Conservation (phyloP, 2,329 filamentous ascomycete species). For the Epichloe gansuensis region DNA sequence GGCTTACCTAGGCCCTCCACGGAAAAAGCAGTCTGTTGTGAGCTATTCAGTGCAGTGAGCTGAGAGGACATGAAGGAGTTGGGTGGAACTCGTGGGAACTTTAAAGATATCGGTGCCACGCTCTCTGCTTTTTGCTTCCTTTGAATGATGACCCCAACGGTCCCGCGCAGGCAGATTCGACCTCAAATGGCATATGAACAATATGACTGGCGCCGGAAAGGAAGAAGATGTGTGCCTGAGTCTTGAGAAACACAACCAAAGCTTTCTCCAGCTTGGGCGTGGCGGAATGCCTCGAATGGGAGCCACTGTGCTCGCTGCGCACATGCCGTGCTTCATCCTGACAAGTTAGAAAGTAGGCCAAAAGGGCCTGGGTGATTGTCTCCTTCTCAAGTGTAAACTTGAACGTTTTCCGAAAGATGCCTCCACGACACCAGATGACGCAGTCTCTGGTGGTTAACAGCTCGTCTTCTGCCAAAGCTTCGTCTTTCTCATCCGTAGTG, state of each 20-base stretch:
- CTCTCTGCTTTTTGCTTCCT: slow-evolving; percentile 51
- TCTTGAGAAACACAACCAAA: slow-evolving; percentile 81
- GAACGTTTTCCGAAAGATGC: slow-evolving; percentile 74
- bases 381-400: slow-evolving; percentile 81
- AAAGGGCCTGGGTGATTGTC: slow-evolving; percentile 69
- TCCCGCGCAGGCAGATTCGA: slow-evolving; percentile 74
- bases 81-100: slow-evolving; percentile 53
- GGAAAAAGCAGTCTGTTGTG: slow-evolving; percentile 41
- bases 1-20: slow-evolving; percentile 44
- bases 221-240: slow-evolving; percentile 88
- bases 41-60: slow-evolving; percentile 38
- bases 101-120: slow-evolving; percentile 39
- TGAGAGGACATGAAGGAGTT: slow-evolving; percentile 75
- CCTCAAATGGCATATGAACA: slow-evolving; percentile 87
- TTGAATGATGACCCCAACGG: slow-evolving; percentile 79
- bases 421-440: slow-evolving; percentile 83
- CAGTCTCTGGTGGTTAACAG: slow-evolving; percentile 61
- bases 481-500: slow-evolving; percentile 26
- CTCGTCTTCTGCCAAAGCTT: slow-evolving; percentile 56
- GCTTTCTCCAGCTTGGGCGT: slow-evolving; percentile 44
- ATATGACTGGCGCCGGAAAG: slow-evolving; percentile 79
- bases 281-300: slow-evolving; percentile 5
- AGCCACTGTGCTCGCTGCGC: slow-evolving; percentile 2
- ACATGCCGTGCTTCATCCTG: slow-evolving; percentile 20
- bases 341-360: slow-evolving; percentile 65